These are phyloP conservation scores for Diplogelasinospora grovesii DNA, from an alignment of 495 filamentous ascomycete genomes.

Conservation along the genomic window DNA sequence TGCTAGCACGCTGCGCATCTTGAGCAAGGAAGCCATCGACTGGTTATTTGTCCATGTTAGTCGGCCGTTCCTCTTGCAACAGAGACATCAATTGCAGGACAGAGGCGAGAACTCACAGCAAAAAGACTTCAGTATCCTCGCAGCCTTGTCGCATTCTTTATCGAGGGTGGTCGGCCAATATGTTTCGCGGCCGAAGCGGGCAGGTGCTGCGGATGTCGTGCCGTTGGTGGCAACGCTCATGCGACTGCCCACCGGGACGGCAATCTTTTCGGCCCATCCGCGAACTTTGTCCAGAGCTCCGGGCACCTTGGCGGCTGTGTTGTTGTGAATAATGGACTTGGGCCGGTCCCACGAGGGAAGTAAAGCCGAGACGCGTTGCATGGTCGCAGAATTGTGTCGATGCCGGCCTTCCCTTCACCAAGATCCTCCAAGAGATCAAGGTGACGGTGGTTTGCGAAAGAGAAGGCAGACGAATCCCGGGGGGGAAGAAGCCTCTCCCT, in stretches of 20 bases:
- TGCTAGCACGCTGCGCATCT: slow-evolving; percentile 16
- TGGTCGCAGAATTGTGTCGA: slow-evolving; percentile 21
- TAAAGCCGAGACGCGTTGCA: slow-evolving; percentile 46
- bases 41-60: slow-evolving; percentile 9
- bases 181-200: slow-evolving; percentile 47
- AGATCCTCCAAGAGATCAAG: slow-evolving; percentile 3
- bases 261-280: slow-evolving; percentile 41
- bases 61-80: not conserved
- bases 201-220: slow-evolving; percentile 50
- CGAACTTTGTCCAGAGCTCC: slow-evolving; percentile 36
- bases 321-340: slow-evolving; percentile 24
- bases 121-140: slow-evolving; percentile 75
- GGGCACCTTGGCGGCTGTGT: slow-evolving; percentile 13
- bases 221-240: slow-evolving; percentile 32
- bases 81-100: not conserved
- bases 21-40: slow-evolving; percentile 42
- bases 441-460: not conserved
- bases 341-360: slow-evolving; percentile 45
- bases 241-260: slow-evolving; percentile 29
- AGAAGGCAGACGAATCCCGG: not conserved
- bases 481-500: slow-evolving; percentile 2
- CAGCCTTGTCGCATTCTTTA: slow-evolving; percentile 81
- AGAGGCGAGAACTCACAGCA: slow-evolving; percentile 46
- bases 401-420: slow-evolving; percentile 7
- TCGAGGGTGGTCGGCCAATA: slow-evolving; percentile 79